Evolutionary conservation across 202 grass and related monocot genomes (phyloP).

Genomic region (Panicum hallii): DNA sequence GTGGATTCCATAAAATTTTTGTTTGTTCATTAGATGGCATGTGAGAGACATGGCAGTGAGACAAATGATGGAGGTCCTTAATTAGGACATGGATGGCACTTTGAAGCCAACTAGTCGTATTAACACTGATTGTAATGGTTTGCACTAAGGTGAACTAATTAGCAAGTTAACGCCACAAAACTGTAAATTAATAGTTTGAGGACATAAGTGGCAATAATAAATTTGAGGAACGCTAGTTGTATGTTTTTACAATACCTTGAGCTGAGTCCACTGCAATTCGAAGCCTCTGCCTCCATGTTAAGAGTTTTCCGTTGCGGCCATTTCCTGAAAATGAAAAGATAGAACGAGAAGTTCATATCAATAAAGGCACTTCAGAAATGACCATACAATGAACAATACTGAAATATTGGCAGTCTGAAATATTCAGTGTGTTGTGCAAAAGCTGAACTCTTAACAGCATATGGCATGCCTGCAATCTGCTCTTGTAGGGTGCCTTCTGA

Average conservation of each 20-base stretch:
- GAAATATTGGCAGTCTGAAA: not conserved
- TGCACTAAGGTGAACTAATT: too few relatives aligned
- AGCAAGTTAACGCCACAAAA: too few relatives aligned
- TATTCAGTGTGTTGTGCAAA: not conserved
- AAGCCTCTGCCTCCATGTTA: conserved; percentile 61
- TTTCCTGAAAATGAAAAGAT: conserved; percentile 37
- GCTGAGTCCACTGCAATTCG: conserved; percentile 61
- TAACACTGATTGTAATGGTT: too few relatives aligned
- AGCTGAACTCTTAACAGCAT: not conserved
- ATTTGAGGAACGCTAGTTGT: too few relatives aligned
- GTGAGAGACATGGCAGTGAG: too few relatives aligned
- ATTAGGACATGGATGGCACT: too few relatives aligned
- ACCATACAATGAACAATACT: not conserved
- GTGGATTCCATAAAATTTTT: too few relatives aligned
- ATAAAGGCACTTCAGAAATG: not conserved
- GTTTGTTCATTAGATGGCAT: too few relatives aligned
- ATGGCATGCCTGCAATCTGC: conserved; percentile 48
- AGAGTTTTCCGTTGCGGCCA: not conserved
- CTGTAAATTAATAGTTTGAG: too few relatives aligned
- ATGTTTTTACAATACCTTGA: conserved; percentile 45
- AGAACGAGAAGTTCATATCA: not conserved
- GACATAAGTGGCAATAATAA: too few relatives aligned
- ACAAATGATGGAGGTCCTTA: too few relatives aligned
- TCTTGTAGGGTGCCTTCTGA: conserved; percentile 57
- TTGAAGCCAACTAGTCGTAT: too few relatives aligned